Conservation (phyloP, 2,329 filamentous ascomycete genomes). For the Clonostachys rhizophaga region DNA sequence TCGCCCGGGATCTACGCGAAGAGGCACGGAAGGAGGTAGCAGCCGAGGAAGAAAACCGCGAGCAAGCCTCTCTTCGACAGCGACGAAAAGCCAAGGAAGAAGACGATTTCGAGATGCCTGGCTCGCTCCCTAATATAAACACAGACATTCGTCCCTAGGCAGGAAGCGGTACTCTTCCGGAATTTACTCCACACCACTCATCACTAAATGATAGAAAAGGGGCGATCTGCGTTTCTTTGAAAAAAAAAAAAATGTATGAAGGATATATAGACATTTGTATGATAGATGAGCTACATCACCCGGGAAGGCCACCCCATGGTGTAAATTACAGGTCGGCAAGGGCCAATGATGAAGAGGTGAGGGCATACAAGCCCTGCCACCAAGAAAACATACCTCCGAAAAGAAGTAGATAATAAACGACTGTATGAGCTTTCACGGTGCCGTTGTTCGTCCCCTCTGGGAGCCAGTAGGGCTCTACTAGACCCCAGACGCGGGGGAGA, state of each 20-base stretch:
- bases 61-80: conserved; percentile 29
- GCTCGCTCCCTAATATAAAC: conserved; percentile 35
- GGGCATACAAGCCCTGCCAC: conserved; percentile 62
- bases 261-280: too few species aligned
- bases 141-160: conserved; percentile 11
- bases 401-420: conserved; percentile 75
- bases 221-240: too few species aligned
- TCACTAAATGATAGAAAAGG: too few species aligned
- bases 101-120: conserved; percentile 38
- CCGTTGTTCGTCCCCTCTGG: conserved; percentile 9
- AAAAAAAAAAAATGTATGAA: too few species aligned
- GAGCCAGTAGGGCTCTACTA: conserved; percentile 52
- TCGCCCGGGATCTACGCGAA: conserved; percentile 42
- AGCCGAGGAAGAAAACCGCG: conserved; percentile 35
- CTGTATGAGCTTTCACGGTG: conserved; percentile 53
- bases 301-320: not conserved
- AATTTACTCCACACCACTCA: too few species aligned
- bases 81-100: conserved; percentile 28
- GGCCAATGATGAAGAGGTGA: conserved; percentile 52
- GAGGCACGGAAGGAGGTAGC: conserved; percentile 42
- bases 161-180: not conserved
- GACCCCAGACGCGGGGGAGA: conserved; percentile 79
- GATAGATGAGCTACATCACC: too few species aligned
- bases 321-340: conserved; percentile 18
- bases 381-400: conserved; percentile 68